Evolutionary conservation across 805 yeast genomes (phyloP).

Genomic region (Maudiozyma turicensis): DNA sequence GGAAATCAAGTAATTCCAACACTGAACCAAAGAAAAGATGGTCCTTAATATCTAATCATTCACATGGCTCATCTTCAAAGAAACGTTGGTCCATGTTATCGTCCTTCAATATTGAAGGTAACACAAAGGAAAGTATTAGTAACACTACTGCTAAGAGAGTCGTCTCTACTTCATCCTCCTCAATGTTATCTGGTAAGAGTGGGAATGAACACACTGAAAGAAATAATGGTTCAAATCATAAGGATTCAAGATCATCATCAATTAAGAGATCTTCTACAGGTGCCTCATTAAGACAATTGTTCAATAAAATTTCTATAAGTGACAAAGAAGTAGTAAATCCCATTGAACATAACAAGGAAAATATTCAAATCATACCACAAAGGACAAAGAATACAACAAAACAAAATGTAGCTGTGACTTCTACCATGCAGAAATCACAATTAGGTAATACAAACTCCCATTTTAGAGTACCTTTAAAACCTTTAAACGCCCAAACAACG

Average conservation of each 20-base stretch:
- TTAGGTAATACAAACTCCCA: not conserved
- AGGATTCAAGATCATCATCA: constrained; percentile 1
- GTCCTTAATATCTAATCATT: constrained; percentile 24
- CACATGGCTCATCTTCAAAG: constrained; percentile 16
- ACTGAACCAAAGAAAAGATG: constrained; percentile 14
- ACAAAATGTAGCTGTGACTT: not conserved
- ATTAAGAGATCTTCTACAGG: constrained; percentile 26
- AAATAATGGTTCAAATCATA: not conserved
- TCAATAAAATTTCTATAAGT: constrained; percentile 21
- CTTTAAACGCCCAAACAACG: constrained; percentile 4
- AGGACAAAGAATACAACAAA: not conserved
- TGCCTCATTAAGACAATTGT: constrained; percentile 24
- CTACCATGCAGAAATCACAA: not conserved
- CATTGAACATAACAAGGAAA: constrained; percentile 10
- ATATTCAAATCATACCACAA: not conserved
- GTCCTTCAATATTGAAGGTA: constrained; percentile 12
- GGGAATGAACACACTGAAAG: not conserved
- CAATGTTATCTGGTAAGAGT: constrained; percentile 6
- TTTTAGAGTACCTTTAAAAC: constrained; percentile 11
- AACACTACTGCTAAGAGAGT: constrained; percentile 2
- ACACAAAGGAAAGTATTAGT: not conserved
- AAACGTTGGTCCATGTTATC: constrained; percentile 28
- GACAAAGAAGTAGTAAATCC: constrained; percentile 4
- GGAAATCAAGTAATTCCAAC: not conserved
- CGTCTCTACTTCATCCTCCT: constrained; percentile 2